These are phyloP conservation scores for Maudiozyma serrabonitensis DNA, from an alignment of 805 yeast genomes.

Conservation along the genomic window DNA sequence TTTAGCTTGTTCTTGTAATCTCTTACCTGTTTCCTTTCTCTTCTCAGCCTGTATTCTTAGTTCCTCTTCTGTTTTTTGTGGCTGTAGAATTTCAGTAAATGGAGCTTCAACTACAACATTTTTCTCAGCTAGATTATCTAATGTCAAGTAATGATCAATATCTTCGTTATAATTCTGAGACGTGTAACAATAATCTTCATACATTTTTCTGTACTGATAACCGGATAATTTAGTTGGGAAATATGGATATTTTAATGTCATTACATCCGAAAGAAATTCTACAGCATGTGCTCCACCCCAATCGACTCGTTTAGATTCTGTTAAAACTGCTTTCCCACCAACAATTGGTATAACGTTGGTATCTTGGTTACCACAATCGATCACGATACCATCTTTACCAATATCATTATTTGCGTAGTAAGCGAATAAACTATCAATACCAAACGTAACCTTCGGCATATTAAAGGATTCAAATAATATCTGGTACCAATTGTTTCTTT, in stretches of 20 bases:
- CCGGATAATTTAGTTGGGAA: constrained; percentile 68
- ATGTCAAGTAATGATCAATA: constrained; percentile 42
- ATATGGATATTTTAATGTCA: constrained; percentile 80
- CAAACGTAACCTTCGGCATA: constrained; percentile 66
- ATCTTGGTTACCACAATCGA: constrained; percentile 75
- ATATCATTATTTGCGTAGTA: constrained; percentile 52
- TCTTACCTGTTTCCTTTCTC: constrained; percentile 73
- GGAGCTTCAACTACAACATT: constrained; percentile 82
- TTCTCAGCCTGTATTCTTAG: constrained; percentile 65
- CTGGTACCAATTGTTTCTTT: constrained; percentile 69
- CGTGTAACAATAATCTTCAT: constrained; percentile 71
- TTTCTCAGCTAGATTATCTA: constrained; percentile 54
- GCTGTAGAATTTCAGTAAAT: constrained; percentile 51
- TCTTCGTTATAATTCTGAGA: constrained; percentile 61
- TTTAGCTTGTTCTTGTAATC: constrained; percentile 89
- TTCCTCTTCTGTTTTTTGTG: constrained; percentile 78
- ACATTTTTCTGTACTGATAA: constrained; percentile 55
- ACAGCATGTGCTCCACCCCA: constrained; percentile 83
- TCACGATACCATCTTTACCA: constrained; percentile 53
- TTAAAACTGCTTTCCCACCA: constrained; percentile 53
- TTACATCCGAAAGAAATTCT: constrained; percentile 49
- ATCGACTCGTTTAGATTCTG: constrained; percentile 69
- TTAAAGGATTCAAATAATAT: constrained; percentile 75
- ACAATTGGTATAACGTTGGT: constrained; percentile 77
- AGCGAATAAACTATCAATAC: constrained; percentile 75